A percentile compares a stretch with the other conserved stretches of the same genome.
Conservation (phyloP, 2,329 filamentous ascomycete genomes). For the Claviceps pazoutovae region DNA sequence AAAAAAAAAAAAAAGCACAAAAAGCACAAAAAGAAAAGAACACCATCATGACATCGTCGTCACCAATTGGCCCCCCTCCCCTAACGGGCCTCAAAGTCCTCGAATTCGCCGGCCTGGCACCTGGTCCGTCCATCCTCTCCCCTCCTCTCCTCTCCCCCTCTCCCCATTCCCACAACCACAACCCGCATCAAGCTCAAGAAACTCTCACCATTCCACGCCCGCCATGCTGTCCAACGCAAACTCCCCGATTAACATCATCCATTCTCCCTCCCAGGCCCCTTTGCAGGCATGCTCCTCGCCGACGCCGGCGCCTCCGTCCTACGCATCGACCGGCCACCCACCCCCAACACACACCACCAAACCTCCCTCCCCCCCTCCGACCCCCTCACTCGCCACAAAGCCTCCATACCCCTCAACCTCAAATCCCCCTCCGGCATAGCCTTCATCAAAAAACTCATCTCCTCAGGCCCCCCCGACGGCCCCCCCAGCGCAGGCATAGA, state of each 20-base stretch:
- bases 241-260: background rate
- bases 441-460: constrained; percentile 53
- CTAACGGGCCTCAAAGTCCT: constrained; percentile 41
- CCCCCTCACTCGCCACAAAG: constrained; percentile 66
- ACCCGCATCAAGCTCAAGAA: too few relatives aligned
- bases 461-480: constrained; percentile 8
- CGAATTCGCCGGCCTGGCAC: constrained; percentile 48
- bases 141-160: background rate
- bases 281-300: constrained; percentile 75
- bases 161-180: too few relatives aligned
- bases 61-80: constrained; percentile 13
- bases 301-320: constrained; percentile 83
- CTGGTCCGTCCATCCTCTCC: constrained; percentile 28
- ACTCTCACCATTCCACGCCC: too few relatives aligned
- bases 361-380: constrained; percentile 21
- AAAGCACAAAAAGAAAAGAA: background rate
- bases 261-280: constrained; percentile 48
- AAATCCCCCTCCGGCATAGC: constrained; percentile 50
- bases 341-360: constrained; percentile 11
- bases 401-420: constrained; percentile 66
- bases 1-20: too few relatives aligned
- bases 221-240: too few relatives aligned
- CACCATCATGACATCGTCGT: constrained; percentile 1
- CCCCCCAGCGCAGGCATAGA: constrained; percentile 48
- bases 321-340: constrained; percentile 57